phyloP scores from a whole-genome alignment of 2,329 filamentous ascomycete species.

The Didymellaceae sp. region DNA sequence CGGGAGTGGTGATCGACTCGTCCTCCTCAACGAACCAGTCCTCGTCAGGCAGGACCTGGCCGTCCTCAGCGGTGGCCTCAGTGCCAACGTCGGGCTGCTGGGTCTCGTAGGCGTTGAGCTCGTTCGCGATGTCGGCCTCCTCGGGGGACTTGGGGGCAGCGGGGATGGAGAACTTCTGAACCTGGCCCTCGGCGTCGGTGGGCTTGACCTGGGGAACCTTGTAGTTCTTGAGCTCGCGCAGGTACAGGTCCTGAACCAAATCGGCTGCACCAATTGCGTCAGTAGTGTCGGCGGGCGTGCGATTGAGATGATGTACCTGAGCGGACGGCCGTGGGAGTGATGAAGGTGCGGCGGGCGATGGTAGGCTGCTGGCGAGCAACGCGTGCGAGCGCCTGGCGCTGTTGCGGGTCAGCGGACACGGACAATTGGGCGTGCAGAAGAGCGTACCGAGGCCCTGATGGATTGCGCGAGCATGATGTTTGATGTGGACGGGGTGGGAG shows the following conservation, averaged over 20 bases:
- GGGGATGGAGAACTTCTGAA: constrained; percentile 84
- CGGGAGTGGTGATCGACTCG: constrained; percentile 53
- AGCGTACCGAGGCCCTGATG: constrained; percentile 65
- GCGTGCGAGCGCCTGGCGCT: constrained; percentile 69
- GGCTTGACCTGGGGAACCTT: constrained; percentile 85
- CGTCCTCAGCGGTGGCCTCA: constrained; percentile 61
- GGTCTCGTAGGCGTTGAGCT: constrained; percentile 91
- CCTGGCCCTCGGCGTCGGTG: constrained; percentile 85
- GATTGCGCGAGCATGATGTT: constrained; percentile 65
- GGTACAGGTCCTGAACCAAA: constrained; percentile 96
- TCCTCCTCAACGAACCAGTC: constrained; percentile 85
- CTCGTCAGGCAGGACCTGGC: constrained; percentile 67
- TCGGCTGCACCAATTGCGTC: constrained; percentile 71
- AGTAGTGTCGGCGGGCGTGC: constrained; percentile 30
- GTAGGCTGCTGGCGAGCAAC: constrained; percentile 63
- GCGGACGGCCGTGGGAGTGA: constrained; percentile 65
- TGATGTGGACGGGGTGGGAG: constrained; percentile 32
- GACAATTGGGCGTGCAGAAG: constrained; percentile 8
- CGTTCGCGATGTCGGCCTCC: constrained; percentile 89
- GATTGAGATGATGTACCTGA: constrained; percentile 61
- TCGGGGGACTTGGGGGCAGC: constrained; percentile 87
- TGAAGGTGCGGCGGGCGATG: constrained; percentile 67
- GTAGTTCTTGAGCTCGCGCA: constrained; percentile 94
- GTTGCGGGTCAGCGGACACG: constrained; percentile 38
- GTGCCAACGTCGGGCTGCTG: constrained; percentile 92